Evolutionary conservation across 495 filamentous ascomycete species (phyloP).

Genomic region (Penicillium salamii): DNA sequence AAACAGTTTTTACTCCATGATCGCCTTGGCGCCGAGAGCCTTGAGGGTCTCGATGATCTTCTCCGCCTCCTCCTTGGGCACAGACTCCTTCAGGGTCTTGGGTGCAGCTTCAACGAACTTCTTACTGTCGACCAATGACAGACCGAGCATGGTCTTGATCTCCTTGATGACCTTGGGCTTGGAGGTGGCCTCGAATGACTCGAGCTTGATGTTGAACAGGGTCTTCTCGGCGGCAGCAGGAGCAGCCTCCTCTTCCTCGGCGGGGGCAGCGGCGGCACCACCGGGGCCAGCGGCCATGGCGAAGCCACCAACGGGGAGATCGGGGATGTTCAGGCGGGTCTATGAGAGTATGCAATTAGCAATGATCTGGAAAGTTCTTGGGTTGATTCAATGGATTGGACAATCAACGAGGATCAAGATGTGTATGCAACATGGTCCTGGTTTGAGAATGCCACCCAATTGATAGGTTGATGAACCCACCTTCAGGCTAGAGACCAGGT

Average conservation of each 20-base stretch:
- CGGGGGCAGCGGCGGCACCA: constrained; percentile 60
- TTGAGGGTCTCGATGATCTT: constrained; percentile 96
- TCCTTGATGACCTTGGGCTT: constrained; percentile 99
- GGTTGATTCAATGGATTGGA: not conserved
- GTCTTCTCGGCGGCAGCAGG: constrained; percentile 91
- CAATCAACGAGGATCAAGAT: not conserved
- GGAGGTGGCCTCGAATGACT: constrained; percentile 77
- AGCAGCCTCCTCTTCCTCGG: constrained; percentile 79
- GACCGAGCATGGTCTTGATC: constrained; percentile 90
- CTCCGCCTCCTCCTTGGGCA: constrained; percentile 97
- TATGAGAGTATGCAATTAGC: constrained; percentile 34
- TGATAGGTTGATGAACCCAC: constrained; percentile 42
- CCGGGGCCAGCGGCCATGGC: constrained; percentile 55
- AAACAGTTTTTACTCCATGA: constrained; percentile 72
- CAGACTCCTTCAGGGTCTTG: constrained; percentile 97
- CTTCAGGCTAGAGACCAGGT: constrained; percentile 90
- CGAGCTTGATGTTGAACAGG: constrained; percentile 91
- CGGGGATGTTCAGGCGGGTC: constrained; percentile 96
- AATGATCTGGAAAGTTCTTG: not conserved
- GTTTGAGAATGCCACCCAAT: constrained; percentile 8
- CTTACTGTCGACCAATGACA: constrained; percentile 98
- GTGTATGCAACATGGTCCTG: constrained; percentile 4
- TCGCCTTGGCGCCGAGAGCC: constrained; percentile 80
- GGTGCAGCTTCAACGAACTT: constrained; percentile 98
- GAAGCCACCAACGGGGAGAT: constrained; percentile 89